Evolutionary conservation across 345 rosid genomes (phyloP), one percentile per base, ranked within the genome.

Genomic region (Boechera stricta): DNA sequence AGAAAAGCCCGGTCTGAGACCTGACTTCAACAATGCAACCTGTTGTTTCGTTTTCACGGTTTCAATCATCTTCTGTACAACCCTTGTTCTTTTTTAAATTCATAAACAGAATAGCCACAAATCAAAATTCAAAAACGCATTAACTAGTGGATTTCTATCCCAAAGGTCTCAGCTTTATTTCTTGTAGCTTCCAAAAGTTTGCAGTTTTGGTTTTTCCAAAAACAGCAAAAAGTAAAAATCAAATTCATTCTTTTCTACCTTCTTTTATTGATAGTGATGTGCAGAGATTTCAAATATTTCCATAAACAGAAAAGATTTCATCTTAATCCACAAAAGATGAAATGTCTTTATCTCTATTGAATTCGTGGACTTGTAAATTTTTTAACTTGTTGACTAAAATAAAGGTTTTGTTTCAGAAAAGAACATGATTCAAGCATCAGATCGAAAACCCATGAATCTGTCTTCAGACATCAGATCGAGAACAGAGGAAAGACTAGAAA

Each of bases 41-140:
- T 91, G 90, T 54, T 87, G 84, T 77, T 84, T 85, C 13, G 90
- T 85, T 75, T 72, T 82, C 65, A 91, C 85, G 0, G 86, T 85
- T 80, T 87, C 88, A 5, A 91, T 84, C 89, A 89, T 78, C 85
- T 85, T 91, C 84, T 91, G 97, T 1, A 88, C 85, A 49, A 89
- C 97, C 13, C 97, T 82, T 54, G 97, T 91, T 61, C 97, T 91
- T 88, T 73, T 57, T 49, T 7, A 28, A 2, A 28, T 12, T 12
- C n/a, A 26, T 11, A 54, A 28, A 54, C 59, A 3, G 0, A 28
- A 11, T 5, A 54, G 1, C 59, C 61, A 54, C 2, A 49, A 45
- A 48, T 10, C n/a, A 52, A 8, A 38, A 38, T 38, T 2, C 41
- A 38, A 9, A 38, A 38, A 38, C 41, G 38, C 38, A 35, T 35